Evolutionary conservation across 83 land plant genomes (phyloP), one percentile per base, ranked within the genome.

Genomic region (Thuja plicata): DNA sequence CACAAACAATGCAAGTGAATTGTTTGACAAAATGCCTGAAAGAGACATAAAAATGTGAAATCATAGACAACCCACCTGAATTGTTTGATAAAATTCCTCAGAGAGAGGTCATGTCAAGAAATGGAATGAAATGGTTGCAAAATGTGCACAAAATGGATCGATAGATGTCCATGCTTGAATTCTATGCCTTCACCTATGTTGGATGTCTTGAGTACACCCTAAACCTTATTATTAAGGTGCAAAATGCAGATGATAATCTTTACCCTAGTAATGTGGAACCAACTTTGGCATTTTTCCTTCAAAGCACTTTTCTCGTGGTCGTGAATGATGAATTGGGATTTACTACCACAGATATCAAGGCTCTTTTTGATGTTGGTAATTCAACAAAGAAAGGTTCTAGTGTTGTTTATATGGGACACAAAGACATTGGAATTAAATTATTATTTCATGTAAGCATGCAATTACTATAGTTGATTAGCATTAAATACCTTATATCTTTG

Each of bases 391-490:
- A 93, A 74, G 99, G 95, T 35, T 90, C 93, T 40, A 88, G 43
- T 87, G 90, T 95, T 90, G 99, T 98, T 74, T 98, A 98, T 89
- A 98, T 98, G 86, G 99, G 99, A 45, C 92, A 95, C 89, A 98
- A 98, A 83, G 99, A 99, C 86, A 98, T 98, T 89, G 99, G 99
- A 15, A 97, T 98, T 93, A 98, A 98, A 89, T 97, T 99, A 11
- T 98, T 98, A 8, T 98, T 98, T 88, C 93, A 99, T 94, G 99
- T 98, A 94, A 35, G 93, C 48, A 2, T 34, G 35, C 76, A 16
- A 43, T 1, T 43, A 82, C 21, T 27, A 24, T 82, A 45, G n/a
- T 11, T 10, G 46, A 82, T 40, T 17, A 11, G 30, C 21, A 24
- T 82, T 82, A 54, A 82, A 45, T 30, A 46, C 45, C 9, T 46